Conservation (phyloP, 164 flowering plant species). For the Taxillus chinensis region DNA sequence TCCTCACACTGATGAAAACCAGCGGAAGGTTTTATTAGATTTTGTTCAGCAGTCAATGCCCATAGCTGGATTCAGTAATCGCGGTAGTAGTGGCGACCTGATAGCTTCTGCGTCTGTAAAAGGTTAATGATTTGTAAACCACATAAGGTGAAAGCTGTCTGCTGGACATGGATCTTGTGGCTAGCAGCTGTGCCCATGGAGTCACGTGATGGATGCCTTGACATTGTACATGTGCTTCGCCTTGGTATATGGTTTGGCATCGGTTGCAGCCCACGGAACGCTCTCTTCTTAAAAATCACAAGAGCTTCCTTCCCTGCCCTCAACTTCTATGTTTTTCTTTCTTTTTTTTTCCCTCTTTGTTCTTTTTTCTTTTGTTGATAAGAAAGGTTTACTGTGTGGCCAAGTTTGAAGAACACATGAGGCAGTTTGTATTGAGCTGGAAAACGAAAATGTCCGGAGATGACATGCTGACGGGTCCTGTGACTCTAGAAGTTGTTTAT, state of each 20-base stretch:
- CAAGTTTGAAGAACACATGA: constrained; percentile 5
- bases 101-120: constrained; percentile 35
- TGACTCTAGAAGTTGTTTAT: not conserved
- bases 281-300: not conserved
- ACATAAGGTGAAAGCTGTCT: not conserved
- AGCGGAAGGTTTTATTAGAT: constrained; percentile 57
- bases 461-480: constrained; percentile 5
- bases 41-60: constrained; percentile 82
- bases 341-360: not conserved
- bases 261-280: too few relatives aligned
- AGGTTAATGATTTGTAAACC: constrained; percentile 12
- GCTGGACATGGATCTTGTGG: constrained; percentile 1
- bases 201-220: not conserved
- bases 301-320: not conserved
- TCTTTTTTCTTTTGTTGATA: not conserved
- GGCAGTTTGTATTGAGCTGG: constrained; percentile 17
- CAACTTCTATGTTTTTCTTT: not conserved
- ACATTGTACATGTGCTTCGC: too few relatives aligned
- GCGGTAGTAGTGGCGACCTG: constrained; percentile 27
- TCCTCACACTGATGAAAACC: constrained; percentile 81
- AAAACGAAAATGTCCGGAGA: constrained; percentile 5
- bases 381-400: not conserved
- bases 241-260: too few relatives aligned
- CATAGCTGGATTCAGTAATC: constrained; percentile 28
- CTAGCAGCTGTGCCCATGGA: not conserved